These are phyloP conservation scores for Entomortierella parvispora DNA, from an alignment of 192 early-diverging fungal genomes.

Conservation along the genomic window DNA sequence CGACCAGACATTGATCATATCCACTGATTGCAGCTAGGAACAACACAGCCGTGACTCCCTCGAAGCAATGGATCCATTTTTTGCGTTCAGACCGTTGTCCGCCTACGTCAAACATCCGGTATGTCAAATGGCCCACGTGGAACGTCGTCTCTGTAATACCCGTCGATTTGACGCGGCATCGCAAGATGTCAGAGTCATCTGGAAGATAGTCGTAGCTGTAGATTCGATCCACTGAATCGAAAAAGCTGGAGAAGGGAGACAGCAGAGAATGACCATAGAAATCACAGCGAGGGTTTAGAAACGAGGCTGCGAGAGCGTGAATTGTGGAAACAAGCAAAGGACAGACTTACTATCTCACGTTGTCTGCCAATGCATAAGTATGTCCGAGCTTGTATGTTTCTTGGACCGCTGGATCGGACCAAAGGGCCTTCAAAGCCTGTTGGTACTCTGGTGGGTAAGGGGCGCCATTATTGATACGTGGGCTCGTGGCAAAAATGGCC, in stretches of 20 bases:
- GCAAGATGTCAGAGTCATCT: conserved; percentile 67
- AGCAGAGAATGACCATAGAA: not conserved
- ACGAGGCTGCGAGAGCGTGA: too few species aligned
- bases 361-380: conserved; percentile 62
- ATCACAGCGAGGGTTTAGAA: not conserved
- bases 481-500: conserved; percentile 44
- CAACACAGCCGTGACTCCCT: conserved; percentile 64
- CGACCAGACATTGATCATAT: conserved; percentile 67
- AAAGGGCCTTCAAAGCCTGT: conserved; percentile 57
- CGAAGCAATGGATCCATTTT: conserved; percentile 66
- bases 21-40: conserved; percentile 70
- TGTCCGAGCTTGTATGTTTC: conserved; percentile 50
- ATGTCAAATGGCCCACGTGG: conserved; percentile 62
- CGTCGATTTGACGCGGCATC: conserved; percentile 71
- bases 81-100: conserved; percentile 65
- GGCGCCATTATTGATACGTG: conserved; percentile 46
- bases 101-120: conserved; percentile 69
- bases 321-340: conserved; percentile 14
- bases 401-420: conserved; percentile 59
- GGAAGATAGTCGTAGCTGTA: conserved; percentile 59
- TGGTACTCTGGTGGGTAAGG: conserved; percentile 55
- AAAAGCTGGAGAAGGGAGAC: conserved; percentile 51
- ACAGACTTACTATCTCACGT: conserved; percentile 64
- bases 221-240: conserved; percentile 60
- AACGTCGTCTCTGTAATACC: conserved; percentile 70